Percentiles rank a stretch among this genome's conserved stretches.
Conservation (phyloP, 2,329 filamentous ascomycete species). For the Talaromyces islandicus region DNA sequence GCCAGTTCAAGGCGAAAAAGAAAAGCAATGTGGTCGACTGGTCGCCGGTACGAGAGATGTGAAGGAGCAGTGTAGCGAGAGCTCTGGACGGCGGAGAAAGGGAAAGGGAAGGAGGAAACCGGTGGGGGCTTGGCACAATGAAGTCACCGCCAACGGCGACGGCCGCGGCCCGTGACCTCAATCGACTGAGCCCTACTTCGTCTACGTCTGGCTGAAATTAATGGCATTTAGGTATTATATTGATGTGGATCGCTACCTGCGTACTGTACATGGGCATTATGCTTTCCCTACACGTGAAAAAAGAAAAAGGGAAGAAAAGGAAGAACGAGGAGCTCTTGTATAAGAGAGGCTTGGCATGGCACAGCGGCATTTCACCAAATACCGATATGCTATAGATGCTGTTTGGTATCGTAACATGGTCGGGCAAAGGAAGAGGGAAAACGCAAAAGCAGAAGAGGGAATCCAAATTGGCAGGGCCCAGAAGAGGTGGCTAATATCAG, state of each 20-base stretch:
- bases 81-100: background rate
- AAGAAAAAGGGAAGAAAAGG: background rate
- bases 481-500: background rate
- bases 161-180: background rate
- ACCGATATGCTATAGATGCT: constrained; percentile 1
- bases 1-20: background rate
- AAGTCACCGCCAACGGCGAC: background rate
- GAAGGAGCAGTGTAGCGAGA: background rate
- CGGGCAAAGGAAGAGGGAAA: background rate
- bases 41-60: background rate
- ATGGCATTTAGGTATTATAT: background rate
- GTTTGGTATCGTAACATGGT: constrained; percentile 10
- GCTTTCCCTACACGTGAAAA: background rate
- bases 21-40: background rate
- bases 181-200: background rate
- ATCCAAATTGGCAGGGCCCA: background rate
- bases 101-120: background rate
- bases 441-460: background rate
- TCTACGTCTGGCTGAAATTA: background rate
- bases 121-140: background rate
- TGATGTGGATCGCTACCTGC: background rate
- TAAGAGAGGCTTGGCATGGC: background rate
- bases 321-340: background rate
- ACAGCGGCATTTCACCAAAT: background rate
- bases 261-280: background rate